Base-by-base conservation (phyloP, 495 filamentous ascomycete species). In the Penicillium paxilli region DNA sequence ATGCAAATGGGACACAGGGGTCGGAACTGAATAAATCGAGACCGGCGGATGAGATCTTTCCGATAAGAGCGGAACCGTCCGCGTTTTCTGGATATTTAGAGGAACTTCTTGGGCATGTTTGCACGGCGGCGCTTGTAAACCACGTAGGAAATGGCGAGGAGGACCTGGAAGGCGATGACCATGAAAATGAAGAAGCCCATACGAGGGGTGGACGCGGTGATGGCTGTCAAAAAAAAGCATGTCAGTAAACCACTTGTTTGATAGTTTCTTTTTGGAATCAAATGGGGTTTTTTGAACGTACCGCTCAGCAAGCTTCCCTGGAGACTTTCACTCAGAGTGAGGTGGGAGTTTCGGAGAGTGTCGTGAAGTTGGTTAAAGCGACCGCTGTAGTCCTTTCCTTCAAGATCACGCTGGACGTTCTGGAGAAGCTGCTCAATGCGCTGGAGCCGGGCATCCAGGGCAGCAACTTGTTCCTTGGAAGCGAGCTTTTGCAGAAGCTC, bases 91-190 rank as follows among this genome's bases (percentile, higher is more conserved):
- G n/a, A 26, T 26, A 25, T 55, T 67, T 78, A 98, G 59, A 98
- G 72, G 70, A 91, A 98, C 69, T 98, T 98, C 84, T 97, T 97
- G 26, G 92, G 90, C 64, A 81, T 80, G 54, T 80, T 83, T 11
- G 80, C 76, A 71, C 88, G 86, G 58, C 86, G 83, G 55, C 85
- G 78, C 79, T 96, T 96, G 73, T 98, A 96, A 41, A 86, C 64
- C 19, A 92, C 63, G 69, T 92, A 98, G 16, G 75, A 81, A 7
- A 64, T 83, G 3, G 82, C 82, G 19, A 94, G 67, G 63, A 92
- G 48, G 21, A 86, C 63, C 75, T 98, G 92, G 60, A 90, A 84
- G 25, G 81, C 83, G 42, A 98, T 76, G 35, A 96, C 79, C 30
- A 91, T 70, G 66, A 87, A 79, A 52, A 96, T 75, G 59, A 95